Conservation (phyloP, 768 basidiomycete species). For the Leccinum sublutescens region DNA sequence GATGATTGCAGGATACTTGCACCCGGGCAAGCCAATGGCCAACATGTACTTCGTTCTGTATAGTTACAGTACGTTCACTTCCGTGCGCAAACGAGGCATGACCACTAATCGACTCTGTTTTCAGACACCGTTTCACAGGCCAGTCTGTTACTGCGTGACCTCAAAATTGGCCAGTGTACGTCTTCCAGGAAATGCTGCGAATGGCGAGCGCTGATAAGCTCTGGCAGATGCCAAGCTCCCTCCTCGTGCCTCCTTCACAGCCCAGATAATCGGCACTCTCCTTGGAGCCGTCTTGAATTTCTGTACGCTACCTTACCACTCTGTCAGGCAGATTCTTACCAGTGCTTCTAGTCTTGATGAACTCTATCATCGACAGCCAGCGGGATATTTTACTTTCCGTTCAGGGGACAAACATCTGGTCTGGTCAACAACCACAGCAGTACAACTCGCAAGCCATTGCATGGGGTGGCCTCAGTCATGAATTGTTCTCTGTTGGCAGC, state of each 20-base stretch:
- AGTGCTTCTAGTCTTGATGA: conserved; percentile 52
- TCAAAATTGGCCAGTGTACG: conserved; percentile 42
- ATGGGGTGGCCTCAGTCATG: conserved; percentile 38
- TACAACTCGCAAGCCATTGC: conserved; percentile 36
- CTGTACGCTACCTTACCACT: conserved; percentile 24
- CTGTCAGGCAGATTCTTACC: neutral
- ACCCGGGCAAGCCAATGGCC: conserved; percentile 39
- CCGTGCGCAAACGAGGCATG: conserved; percentile 8
- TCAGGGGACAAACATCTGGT: conserved; percentile 47
- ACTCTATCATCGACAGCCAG: conserved; percentile 52
- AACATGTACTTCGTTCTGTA: conserved; percentile 46
- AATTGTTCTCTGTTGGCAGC: conserved; percentile 32
- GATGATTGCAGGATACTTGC: conserved; percentile 38
- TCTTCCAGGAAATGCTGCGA: neutral
- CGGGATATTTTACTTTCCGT: conserved; percentile 50
- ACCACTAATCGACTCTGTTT: neutral
- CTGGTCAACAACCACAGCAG: conserved; percentile 30
- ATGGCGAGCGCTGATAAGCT: conserved; percentile 37
- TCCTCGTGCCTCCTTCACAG: conserved; percentile 60
- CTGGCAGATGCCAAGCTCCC: conserved; percentile 49
- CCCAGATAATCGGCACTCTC: conserved; percentile 55
- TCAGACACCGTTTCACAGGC: conserved; percentile 53
- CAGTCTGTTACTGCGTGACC: conserved; percentile 51
- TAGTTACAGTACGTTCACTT: conserved; percentile 40
- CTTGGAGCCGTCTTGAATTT: conserved; percentile 51